phyloP scores from a whole-genome alignment of 139 green algal genomes.

The Diplosphaera chodatii region DNA sequence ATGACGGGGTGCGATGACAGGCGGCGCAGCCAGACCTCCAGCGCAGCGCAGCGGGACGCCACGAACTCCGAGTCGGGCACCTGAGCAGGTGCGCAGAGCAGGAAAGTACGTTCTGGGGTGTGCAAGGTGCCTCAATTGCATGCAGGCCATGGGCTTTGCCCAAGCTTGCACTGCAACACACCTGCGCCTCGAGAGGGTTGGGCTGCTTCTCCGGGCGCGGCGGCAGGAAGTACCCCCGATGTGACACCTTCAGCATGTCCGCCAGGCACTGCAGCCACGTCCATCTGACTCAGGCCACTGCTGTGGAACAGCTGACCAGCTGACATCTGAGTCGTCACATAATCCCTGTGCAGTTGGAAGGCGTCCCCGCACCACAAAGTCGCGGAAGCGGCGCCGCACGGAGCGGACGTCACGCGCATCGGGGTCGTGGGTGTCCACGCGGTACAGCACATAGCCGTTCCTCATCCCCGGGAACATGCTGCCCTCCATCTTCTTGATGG shows the following conservation, averaged over 20 bases:
- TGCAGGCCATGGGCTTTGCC: no score
- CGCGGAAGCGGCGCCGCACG: conserved; percentile 70
- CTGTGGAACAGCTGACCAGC: neutral
- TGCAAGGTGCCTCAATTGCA: no score
- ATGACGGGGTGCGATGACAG: conserved; percentile 77
- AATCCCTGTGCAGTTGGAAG: neutral
- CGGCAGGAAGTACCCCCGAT: conserved; percentile 86
- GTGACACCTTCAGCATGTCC: conserved; percentile 57
- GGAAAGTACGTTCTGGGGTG: neutral
- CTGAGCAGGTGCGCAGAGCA: neutral
- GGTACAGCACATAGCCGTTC: conserved; percentile 54
- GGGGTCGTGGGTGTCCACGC: conserved; percentile 38
- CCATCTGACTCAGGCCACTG: neutral
- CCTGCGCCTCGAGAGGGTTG: conserved; percentile 65
- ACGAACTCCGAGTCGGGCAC: conserved; percentile 64
- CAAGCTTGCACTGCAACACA: neutral
- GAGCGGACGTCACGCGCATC: conserved; percentile 7
- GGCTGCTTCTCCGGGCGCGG: conserved; percentile 77
- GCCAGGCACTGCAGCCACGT: conserved; percentile 42
- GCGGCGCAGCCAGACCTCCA: conserved; percentile 79
- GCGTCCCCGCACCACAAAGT: conserved; percentile 67
- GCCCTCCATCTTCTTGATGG: conserved; percentile 42
- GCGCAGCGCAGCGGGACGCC: conserved; percentile 54
- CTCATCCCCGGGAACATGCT: conserved; percentile 44
- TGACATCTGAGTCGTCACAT: neutral